Evolutionary conservation across 495 filamentous ascomycete species (phyloP).

Genomic region (Aspergillus steynii): DNA sequence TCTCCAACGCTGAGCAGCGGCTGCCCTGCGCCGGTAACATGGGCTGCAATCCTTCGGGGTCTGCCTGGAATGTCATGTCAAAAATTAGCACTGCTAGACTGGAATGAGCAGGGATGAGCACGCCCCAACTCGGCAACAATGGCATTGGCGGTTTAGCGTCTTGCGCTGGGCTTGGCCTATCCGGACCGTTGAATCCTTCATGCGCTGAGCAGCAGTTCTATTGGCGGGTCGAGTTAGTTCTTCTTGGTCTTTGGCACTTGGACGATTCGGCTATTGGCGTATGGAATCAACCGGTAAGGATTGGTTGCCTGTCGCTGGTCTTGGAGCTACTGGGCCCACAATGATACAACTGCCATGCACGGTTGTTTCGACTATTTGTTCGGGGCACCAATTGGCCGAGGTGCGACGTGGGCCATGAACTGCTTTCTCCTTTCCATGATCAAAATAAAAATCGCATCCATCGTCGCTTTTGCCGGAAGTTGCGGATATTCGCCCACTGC

Average conservation of each 20-base stretch:
- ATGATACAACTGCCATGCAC: neutral
- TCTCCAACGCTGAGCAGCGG: neutral
- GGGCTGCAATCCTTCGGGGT: slow-evolving; percentile 3
- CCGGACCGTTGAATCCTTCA: neutral
- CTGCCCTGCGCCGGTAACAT: neutral
- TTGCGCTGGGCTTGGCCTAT: neutral
- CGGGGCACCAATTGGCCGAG: too few species aligned
- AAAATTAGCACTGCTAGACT: neutral
- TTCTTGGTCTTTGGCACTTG: neutral
- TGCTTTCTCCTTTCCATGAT: too few species aligned
- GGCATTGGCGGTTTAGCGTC: neutral
- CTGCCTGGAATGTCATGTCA: neutral
- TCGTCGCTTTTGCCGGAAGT: neutral
- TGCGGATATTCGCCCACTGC: neutral
- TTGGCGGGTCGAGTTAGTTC: neutral
- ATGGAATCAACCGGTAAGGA: too few species aligned
- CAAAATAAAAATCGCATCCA: neutral
- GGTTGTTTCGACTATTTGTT: neutral
- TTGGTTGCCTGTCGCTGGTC: neutral
- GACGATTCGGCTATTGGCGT: neutral
- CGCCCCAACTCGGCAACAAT: neutral
- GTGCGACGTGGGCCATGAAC: too few species aligned
- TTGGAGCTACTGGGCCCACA: neutral
- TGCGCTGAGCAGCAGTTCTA: neutral
- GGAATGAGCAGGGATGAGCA: slow-evolving; percentile 3